Evolutionary conservation across 768 basidiomycete genomes (phyloP), one percentile per base, ranked within the genome.

Genomic region (Amanita muscaria): DNA sequence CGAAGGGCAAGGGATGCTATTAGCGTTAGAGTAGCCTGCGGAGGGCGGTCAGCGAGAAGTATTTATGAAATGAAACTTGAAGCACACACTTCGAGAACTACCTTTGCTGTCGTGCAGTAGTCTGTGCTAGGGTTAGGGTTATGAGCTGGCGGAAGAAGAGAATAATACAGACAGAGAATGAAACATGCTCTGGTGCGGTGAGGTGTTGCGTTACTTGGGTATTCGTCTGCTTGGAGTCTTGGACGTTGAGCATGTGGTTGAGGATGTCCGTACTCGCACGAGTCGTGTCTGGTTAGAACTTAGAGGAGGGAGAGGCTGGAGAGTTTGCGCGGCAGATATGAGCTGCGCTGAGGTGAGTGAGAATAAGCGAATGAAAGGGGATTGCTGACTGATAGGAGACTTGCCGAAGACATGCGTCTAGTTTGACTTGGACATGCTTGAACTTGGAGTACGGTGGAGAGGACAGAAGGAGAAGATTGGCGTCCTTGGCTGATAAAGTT

Each of bases 1-100:
- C 77, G 81, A 5, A 92, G 71, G 1, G 82, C 65, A 14, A 94
- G 73, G 1, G 85, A 66, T 0, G 88, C 85, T 18, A 88, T 70
- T 0, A 82, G 69, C 3, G 80, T 80, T n/a, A 96, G 64, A 0
- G 77, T 72, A 9, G 81, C 88, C 84, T 89, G 14, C 25, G 4
- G 14, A 7, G 10, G 5, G n/a, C 11, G 4, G 1, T 5, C 9
- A 24, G 19, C 19, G 38, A 41, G 41, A 36, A 32, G 32, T 9
- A 19, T 16, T 40, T 48, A 27, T n/a, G 25, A 21, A 33, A 33
- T 6, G 3, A n/a, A n/a, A n/a, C n/a, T n/a, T n/a, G 45, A 12
- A 3, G 10, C 8, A 35, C 65, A 9, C 43, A 83, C 83, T 69
- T 89, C 84, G 8, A 65, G 53, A 3, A 71, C 70, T 3, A 72